phyloP scores from a whole-genome alignment of 2,329 filamentous ascomycete genomes.

The Zymoseptoria ardabiliae region DNA sequence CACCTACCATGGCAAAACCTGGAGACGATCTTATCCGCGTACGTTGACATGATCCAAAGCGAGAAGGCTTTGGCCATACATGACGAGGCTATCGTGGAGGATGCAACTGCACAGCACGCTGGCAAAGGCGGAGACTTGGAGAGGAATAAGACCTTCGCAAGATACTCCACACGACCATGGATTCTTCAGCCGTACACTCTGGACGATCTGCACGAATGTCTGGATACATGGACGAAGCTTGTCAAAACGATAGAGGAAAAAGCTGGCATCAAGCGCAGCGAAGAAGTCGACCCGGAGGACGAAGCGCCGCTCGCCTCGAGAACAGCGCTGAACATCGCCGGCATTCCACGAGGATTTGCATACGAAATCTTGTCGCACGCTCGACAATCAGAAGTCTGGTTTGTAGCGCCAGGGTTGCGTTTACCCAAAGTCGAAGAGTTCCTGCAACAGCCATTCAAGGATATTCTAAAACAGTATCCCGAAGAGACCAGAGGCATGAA shows the following conservation, averaged over 20 bases:
- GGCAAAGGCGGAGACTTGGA: conserved; percentile 11
- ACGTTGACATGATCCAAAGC: conserved; percentile 30
- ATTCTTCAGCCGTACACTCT: conserved; percentile 27
- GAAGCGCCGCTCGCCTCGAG: conserved; percentile 22
- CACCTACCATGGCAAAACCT: conserved; percentile 30
- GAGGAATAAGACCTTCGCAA: conserved; percentile 12
- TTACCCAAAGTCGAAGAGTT: conserved; percentile 30
- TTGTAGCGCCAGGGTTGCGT: conserved; percentile 27
- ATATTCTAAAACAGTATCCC: conserved; percentile 22
- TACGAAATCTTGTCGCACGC: conserved; percentile 27
- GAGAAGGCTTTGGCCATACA: conserved; percentile 29
- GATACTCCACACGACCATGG: conserved; percentile 26
- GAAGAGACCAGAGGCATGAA: conserved; percentile 28
- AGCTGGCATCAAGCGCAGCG: conserved; percentile 15
- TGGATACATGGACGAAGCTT: conserved; percentile 25
- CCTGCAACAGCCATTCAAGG: conserved; percentile 28
- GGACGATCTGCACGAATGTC: conserved; percentile 23
- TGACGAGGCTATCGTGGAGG: conserved; percentile 18
- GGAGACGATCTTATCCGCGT: conserved; percentile 28
- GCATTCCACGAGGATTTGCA: conserved; percentile 26
- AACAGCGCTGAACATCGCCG: conserved; percentile 25
- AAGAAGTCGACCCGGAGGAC: conserved; percentile 21
- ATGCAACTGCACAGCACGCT: conserved; percentile 8
- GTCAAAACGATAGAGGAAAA: conserved; percentile 25
- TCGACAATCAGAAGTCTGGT: conserved; percentile 25